Base-by-base conservation (phyloP, 2,329 filamentous ascomycete species). In the Hypoxylon sp. region DNA sequence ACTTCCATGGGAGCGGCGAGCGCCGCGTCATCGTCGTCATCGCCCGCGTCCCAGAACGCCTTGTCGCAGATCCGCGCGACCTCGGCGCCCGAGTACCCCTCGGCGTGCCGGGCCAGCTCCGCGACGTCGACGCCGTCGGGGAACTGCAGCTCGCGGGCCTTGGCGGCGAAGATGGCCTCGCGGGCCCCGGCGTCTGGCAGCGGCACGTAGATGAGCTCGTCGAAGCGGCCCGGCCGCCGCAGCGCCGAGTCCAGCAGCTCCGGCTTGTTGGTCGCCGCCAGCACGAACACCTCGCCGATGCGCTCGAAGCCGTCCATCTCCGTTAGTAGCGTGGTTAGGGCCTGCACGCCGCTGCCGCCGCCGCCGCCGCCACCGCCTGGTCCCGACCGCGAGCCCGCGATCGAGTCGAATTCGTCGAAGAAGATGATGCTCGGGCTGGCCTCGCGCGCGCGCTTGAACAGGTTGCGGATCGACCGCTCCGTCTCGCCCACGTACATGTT, bases 401-500 rank as follows among this genome's bases (percentile, higher is more conserved):
- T 94, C 4, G 92, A 89, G 78, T 98, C 94, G 71, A 98, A 95
- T 77, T 98, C 94, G 75, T 98, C 94, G 69, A 97, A 97, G 83
- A 97, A 98, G 71, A 98, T 93, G 78, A 97, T 94, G 75, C 91
- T 93, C 0, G 94, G 94, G 53, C 89, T 89, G 7, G 93, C 94
- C n/a, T 90, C 89, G 43, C 91, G 85, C 1, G 94, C 94, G 70
- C 94, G 91, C 55, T 89, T 86, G 75, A 98, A 97, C 1, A 97
- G 87, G 57, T 93, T 91, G 37, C 94, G 88, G 43, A 97, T 86
- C 6, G 91, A 89, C 10, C 93, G 88, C 79, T 98, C 94, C 1
- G 93, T 94, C 77, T 98, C 94, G 64, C 94, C 94, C 17, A 98
- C 94, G 77, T 97, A 98, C 92, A 97, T 97, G 79, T 93, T 96